phyloP scores from a whole-genome alignment of 345 rosid species.

The Ailanthus altissimus region DNA sequence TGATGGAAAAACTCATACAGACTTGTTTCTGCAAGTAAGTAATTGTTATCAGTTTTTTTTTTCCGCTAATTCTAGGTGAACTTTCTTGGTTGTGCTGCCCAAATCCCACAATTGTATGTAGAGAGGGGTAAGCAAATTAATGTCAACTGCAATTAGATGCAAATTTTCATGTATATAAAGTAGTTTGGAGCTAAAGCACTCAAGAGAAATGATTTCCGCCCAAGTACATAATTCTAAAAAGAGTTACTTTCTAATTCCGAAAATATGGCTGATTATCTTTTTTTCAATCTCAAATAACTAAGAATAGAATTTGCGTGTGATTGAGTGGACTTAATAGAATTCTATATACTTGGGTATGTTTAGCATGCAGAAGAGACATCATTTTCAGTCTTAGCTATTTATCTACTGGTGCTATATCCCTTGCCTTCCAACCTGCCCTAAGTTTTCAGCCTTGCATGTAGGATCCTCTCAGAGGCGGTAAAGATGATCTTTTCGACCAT shows the following conservation, averaged over 20 bases:
- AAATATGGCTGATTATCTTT: neutral
- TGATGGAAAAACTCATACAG: slow-evolving; percentile 87
- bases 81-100: neutral
- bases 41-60: neutral
- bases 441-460: slow-evolving; percentile 20
- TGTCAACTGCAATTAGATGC: neutral
- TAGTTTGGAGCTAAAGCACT: neutral
- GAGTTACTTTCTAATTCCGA: neutral
- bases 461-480: slow-evolving; percentile 98
- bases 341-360: neutral
- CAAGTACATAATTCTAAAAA: neutral
- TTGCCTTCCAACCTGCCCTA: neutral
- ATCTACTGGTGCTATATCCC: neutral
- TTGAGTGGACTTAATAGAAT: neutral
- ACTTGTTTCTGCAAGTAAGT: slow-evolving; percentile 88
- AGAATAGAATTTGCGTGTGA: neutral
- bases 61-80: neutral
- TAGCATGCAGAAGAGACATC: neutral
- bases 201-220: neutral
- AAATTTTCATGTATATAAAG: neutral
- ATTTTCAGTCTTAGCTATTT: slow-evolving; percentile 4
- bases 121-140: neutral
- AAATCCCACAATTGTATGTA: neutral
- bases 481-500: slow-evolving; percentile 75
- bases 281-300: neutral